These are phyloP conservation scores for Coemansia sp. DNA, from an alignment of 192 early-diverging fungal species.

Conservation along the genomic window DNA sequence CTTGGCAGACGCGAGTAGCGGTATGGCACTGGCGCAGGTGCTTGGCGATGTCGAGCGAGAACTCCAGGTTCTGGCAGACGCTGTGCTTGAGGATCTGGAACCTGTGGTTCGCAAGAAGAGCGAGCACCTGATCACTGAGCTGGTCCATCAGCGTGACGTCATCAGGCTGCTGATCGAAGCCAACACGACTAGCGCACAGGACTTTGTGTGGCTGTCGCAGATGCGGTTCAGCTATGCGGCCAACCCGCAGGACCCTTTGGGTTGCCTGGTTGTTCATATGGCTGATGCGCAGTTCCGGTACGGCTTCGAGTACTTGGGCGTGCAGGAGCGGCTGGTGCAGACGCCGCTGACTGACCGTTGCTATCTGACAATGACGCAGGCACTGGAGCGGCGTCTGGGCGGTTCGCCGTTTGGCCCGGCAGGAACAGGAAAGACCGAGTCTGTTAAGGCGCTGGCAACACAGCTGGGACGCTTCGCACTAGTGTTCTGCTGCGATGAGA, in stretches of 20 bases:
- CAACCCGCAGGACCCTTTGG: conserved; percentile 62
- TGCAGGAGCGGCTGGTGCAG: conserved; percentile 96
- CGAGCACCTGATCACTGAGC: conserved; percentile 97
- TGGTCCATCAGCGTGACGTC: conserved; percentile 97
- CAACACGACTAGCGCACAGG: conserved; percentile 59
- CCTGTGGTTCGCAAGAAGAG: conserved; percentile 88
- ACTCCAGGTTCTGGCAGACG: conserved; percentile 85
- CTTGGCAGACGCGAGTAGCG: conserved; percentile 17
- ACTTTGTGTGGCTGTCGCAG: conserved; percentile 96
- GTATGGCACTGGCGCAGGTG: conserved; percentile 54
- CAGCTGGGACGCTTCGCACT: conserved; percentile 96
- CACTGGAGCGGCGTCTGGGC: conserved; percentile 87
- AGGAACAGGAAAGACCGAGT: conserved; percentile 99
- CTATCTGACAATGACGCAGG: conserved; percentile 98
- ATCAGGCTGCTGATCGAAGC: conserved; percentile 65
- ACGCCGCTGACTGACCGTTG: conserved; percentile 99
- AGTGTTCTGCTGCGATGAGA: conserved; percentile 99
- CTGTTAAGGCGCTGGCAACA: conserved; percentile 94
- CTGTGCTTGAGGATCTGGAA: conserved; percentile 85
- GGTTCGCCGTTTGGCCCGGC: conserved; percentile 99
- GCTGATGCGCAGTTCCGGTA: conserved; percentile 93
- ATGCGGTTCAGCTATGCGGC: conserved; percentile 90
- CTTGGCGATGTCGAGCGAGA: conserved; percentile 66
- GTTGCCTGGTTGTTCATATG: conserved; percentile 80
- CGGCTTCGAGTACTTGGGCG: conserved; percentile 98